A percentile compares a stretch with the other conserved stretches of the same genome.
Conservation (phyloP, 345 rosid genomes). For the Salix udensis region DNA sequence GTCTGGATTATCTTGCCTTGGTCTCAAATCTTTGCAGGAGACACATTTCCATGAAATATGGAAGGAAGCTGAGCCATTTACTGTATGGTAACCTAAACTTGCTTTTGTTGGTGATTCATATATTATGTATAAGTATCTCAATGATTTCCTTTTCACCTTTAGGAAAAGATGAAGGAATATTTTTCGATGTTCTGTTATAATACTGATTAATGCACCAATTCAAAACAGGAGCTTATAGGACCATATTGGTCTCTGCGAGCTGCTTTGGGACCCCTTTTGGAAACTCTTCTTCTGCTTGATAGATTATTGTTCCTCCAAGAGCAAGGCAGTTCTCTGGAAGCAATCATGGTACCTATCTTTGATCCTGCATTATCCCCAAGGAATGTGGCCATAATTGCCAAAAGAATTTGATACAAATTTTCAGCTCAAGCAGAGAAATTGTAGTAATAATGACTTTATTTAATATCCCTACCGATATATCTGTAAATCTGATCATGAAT, state of each 20-base stretch:
- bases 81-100: slow-evolving; percentile 41
- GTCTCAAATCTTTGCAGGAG: slow-evolving; percentile 48
- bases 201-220: slow-evolving; percentile 7
- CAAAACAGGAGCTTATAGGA: slow-evolving; percentile 65
- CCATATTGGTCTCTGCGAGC: slow-evolving; percentile 94
- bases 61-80: slow-evolving; percentile 57
- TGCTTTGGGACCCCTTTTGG: slow-evolving; percentile 78
- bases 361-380: slow-evolving; percentile 83
- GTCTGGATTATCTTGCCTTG: slow-evolving; percentile 71
- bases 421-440: slow-evolving; percentile 1
- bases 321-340: slow-evolving; percentile 51
- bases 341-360: slow-evolving; percentile 69
- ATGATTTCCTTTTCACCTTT: background rate
- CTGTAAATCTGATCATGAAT: background rate
- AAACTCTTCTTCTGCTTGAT: slow-evolving; percentile 78
- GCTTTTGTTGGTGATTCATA: background rate
- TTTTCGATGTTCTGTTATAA: background rate
- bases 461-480: no score
- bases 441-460: background rate
- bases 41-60: slow-evolving; percentile 48
- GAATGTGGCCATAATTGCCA: slow-evolving; percentile 81
- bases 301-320: slow-evolving; percentile 89
- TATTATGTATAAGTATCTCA: background rate
- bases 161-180: background rate
- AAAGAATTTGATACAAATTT: slow-evolving; percentile 31